phyloP scores from a whole-genome alignment of 257 asterid genomes.

The Fraxinus quadrangulata region DNA sequence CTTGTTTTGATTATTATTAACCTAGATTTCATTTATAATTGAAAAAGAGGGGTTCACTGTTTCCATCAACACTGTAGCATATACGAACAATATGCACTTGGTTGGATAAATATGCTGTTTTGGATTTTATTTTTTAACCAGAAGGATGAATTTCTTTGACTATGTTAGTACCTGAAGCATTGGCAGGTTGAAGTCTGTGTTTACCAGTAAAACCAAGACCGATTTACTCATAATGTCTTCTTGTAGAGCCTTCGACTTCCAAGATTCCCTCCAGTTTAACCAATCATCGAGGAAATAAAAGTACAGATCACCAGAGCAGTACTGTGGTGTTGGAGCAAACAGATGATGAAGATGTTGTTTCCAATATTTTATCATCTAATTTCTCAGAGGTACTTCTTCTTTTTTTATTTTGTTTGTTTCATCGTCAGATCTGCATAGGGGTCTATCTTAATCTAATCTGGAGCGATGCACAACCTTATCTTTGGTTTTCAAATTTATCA shows the following conservation, averaged over 20 bases:
- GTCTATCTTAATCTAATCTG: neutral
- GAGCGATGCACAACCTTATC: neutral
- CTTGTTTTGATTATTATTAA: neutral
- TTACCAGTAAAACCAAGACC: neutral
- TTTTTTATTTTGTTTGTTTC: neutral
- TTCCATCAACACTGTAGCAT: neutral
- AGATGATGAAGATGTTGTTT: slow-evolving; percentile 54
- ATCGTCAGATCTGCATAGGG: neutral
- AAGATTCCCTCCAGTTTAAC: slow-evolving; percentile 30
- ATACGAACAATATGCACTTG: neutral
- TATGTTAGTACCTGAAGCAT: neutral
- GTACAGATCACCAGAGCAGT: slow-evolving; percentile 24
- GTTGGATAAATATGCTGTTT: neutral
- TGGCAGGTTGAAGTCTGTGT: slow-evolving; percentile 13
- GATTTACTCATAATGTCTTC: neutral
- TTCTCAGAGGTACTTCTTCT: slow-evolving; percentile 60
- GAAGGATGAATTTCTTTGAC: neutral
- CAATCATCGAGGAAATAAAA: slow-evolving; percentile 33
- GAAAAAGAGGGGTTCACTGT: neutral
- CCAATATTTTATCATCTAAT: slow-evolving; percentile 52
- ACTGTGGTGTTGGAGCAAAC: slow-evolving; percentile 36
- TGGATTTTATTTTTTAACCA: neutral
- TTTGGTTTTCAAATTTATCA: neutral
- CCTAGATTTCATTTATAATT: neutral
- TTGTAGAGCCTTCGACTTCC: slow-evolving; percentile 68